Evolutionary conservation across 1,284 basidiomycete genomes (phyloP), one percentile per base, ranked within the genome.

Genomic region (Microbotryum saponariae): DNA sequence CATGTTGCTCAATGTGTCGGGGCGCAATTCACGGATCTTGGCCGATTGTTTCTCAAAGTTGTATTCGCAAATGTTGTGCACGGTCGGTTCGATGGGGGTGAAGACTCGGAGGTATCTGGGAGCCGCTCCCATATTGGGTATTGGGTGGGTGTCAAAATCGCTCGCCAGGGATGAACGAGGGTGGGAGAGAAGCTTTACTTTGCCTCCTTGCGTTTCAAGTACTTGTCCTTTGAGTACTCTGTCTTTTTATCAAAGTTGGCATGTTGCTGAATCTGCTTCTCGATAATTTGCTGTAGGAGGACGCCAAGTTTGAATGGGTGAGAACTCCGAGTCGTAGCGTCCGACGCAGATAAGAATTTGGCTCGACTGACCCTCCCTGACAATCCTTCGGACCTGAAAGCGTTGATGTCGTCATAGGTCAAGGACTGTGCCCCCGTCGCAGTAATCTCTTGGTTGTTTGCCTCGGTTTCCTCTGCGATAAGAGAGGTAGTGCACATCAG

Each of bases 161-260:
- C 1, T 2, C 27, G 27, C 27, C 4, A 27, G 27, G 27, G 27
- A 27, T 27, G 27, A 27, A 27, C 27, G 27, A 27, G 27, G 27
- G 27, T 27, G 27, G 27, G 27, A 27, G 6, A 27, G 6, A 27
- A 27, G 27, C 27, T 27, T 27, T 27, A 92, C 91, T 97, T 97
- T 66, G 88, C 90, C 76, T 93, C 89, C 76, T 97, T 97, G 52
- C 90, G 81, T 75, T 91, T 92, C 73, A 84, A 87, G 77, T 96
- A 97, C 74, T 97, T 97, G 72, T 96, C 92, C 76, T 97, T 96
- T 75, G 88, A 91, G 74, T 91, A 96, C 76, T 93, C 93, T 1
- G 91, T 96, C 78, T 97, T 97, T 58, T 94, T 79, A 9, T 84
- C 84, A 75, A 89, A 97, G 71, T 88, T 88, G 42, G 87, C 85